Conservation (phyloP, 202 grass and related monocot species). For the Zizania palustris region DNA sequence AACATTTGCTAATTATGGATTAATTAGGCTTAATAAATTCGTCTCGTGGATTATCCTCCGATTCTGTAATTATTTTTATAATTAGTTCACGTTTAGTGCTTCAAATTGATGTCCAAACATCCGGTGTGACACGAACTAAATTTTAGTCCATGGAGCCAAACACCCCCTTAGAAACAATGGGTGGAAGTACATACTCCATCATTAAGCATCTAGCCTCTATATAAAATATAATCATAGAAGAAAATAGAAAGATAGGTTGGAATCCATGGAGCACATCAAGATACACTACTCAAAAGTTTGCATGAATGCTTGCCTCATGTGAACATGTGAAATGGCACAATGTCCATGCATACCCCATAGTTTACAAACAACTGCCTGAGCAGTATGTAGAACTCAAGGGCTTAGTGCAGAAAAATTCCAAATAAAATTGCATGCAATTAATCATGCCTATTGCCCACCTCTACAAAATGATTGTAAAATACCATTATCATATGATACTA, state of each 20-base stretch:
- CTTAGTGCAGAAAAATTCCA: not conserved
- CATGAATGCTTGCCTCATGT: not conserved
- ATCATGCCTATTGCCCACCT: conserved; percentile 11
- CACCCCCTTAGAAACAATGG: not conserved
- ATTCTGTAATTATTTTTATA: too few species aligned
- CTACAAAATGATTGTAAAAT: not conserved
- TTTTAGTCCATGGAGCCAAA: too few species aligned
- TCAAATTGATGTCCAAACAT: too few species aligned
- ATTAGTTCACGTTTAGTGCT: too few species aligned
- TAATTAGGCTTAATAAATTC: too few species aligned
- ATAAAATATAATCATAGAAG: not conserved
- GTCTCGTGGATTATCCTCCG: too few species aligned
- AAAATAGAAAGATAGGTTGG: not conserved
- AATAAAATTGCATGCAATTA: not conserved
- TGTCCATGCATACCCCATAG: not conserved
- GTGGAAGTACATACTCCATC: not conserved
- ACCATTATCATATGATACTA: conserved; percentile 24
- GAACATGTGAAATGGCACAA: conserved; percentile 3
- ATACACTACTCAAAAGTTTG: not conserved
- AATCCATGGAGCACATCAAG: not conserved
- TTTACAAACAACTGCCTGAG: not conserved
- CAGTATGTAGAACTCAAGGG: conserved; percentile 26
- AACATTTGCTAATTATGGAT: too few species aligned
- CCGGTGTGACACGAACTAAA: too few species aligned
- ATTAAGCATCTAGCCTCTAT: not conserved